phyloP scores from a whole-genome alignment of 176 grass and related monocot genomes.

The Musa beccarii region DNA sequence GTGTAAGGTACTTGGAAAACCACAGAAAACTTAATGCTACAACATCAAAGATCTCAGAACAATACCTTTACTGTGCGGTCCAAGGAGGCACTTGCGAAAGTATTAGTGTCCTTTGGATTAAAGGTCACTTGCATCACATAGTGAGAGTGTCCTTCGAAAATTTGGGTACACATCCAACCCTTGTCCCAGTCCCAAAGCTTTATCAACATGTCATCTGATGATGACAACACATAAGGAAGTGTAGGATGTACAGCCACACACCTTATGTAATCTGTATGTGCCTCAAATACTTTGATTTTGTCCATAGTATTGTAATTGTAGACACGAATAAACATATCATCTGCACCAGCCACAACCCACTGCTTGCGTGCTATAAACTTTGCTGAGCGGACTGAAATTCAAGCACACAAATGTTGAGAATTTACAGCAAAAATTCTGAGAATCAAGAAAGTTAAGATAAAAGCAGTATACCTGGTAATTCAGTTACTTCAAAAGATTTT shows the following conservation, averaged over 20 bases:
- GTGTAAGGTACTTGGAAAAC: constrained; percentile 11
- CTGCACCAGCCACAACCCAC: constrained; percentile 98
- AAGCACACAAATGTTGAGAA: constrained; percentile 8
- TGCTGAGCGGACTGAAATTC: constrained; percentile 76
- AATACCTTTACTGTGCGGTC: constrained; percentile 92
- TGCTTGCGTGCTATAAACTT: constrained; percentile 91
- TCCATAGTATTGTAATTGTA: constrained; percentile 27
- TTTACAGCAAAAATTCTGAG: not conserved
- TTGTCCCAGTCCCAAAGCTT: constrained; percentile 99
- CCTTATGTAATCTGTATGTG: constrained; percentile 37
- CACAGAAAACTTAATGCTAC: constrained; percentile 8
- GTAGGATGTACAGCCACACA: constrained; percentile 97
- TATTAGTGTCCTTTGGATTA: constrained; percentile 97
- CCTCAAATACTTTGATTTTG: constrained; percentile 20
- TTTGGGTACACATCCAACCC: constrained; percentile 96
- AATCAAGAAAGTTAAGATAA: not conserved
- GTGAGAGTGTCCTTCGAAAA: constrained; percentile 98
- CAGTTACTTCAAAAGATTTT: constrained; percentile 94
- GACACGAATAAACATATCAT: constrained; percentile 82
- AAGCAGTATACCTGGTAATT: constrained; percentile 58
- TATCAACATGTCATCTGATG: constrained; percentile 99
- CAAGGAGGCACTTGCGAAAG: constrained; percentile 93
- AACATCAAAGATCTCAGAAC: constrained; percentile 5
- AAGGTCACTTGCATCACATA: constrained; percentile 99
- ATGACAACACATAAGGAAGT: constrained; percentile 89